Base-by-base conservation (phyloP, 768 basidiomycete genomes). In the Amanita molliuscula region DNA sequence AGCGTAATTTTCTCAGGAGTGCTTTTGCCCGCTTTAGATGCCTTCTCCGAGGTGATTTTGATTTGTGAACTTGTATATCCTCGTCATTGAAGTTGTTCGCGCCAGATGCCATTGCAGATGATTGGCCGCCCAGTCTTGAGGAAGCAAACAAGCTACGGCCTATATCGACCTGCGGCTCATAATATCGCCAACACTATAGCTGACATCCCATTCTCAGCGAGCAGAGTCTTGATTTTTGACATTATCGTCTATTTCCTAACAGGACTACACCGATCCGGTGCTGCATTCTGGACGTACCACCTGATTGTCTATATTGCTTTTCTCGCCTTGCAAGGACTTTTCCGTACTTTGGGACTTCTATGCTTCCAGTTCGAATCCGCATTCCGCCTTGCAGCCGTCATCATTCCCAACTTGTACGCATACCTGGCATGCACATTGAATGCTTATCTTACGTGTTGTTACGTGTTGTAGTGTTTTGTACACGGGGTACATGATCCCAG, bases 321-420 rank as follows among this genome's bases (percentile, higher is more conserved):
- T 62, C 68, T 90, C 46, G 63, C 78, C 20, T 84, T 92, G 80
- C 84, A 88, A 64, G 85, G 81, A 0, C 88, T 92, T 72, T 95
- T 93, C 78, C 70, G 88, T 35, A 80, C 79, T 0, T 75, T 86
- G 51, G 84, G 84, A 26, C 61, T 74, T 16, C 58, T 76, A 13
- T 74, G 72, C 58, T 68, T 67, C 36, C 72, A 68, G 51, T 74
- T 74, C 53, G 67, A 75, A 53, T 56, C 68, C 1, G 73, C 75
- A 1, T 73, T 75, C 64, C 68, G 68, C 51, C 69, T 78, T 25
- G 77, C 73, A 28, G 76, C 71, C 36, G 77, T 89, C 69, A 81
- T 89, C 68, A 73, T 89, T 51, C 82, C 88, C 3, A 84, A 84
- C 61, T 78, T 91, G 73, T 74, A 20, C 35, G 38, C 48, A 21